Evolutionary conservation across 1,284 basidiomycete genomes (phyloP), one percentile per base, ranked within the genome.

Genomic region (Papiliotrema flavescens): DNA sequence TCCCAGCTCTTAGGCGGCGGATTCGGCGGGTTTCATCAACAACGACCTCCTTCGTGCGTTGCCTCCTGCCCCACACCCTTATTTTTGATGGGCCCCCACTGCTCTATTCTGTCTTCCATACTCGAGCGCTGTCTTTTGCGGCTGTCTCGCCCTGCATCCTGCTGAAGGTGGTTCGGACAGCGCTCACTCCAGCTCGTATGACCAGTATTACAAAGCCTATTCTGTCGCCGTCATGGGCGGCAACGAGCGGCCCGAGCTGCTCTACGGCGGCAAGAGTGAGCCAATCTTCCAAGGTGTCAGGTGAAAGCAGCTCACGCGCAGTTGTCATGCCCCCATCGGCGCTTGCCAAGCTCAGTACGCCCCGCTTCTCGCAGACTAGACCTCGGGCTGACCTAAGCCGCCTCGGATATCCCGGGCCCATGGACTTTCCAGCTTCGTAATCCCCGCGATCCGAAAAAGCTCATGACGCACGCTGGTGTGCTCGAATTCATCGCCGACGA

Each of bases 401-500:
- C 84, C 43, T 82, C 98, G 51, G 95, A 98, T 71, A 83, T 98
- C 49, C 88, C 92, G 60, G 84, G 84, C 0, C 96, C 96, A 0
- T 98, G 94, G 92, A 91, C 89, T 78, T 99, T 98, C 76, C 87
- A 96, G 66, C 81, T 98, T 46, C 87, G 89, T 51, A 97, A 96
- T 76, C 91, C 94, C 0, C 76, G 83, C 44, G 92, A 93, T 71
- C 81, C 88, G 14, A 87, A 88, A 14, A 89, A 87, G 22, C 86
- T 89, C 19, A 72, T 74, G 45, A 98, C 96, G 0, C 92, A 99
- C 72, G 89, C 89, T 0, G 96, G 96, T 81, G 96, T 99, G 17
- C 84, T 99, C 43, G 96, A 99, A 74, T 99, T 99, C 77, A 98
- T 98, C 62, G 95, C 96, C 0, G 89, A 97, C 55, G 94, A 98